Conservation (phyloP, 257 asterid species). For the Solanum bukasovii region DNA sequence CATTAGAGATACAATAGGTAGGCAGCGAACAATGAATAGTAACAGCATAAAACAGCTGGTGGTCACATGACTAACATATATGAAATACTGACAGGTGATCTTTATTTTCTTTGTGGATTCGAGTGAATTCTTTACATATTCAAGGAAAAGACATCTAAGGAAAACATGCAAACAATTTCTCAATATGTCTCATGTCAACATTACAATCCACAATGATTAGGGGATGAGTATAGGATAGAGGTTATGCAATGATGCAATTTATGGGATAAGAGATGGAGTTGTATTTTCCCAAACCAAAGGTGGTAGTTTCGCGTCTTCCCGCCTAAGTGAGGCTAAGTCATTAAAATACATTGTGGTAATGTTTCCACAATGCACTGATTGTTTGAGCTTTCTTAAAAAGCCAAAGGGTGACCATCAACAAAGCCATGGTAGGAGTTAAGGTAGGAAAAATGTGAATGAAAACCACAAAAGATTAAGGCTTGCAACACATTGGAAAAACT, state of each 20-base stretch:
- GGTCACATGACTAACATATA: background rate
- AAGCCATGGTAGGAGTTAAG: background rate
- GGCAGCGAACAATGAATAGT: background rate
- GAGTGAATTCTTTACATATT: background rate
- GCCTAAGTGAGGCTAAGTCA: background rate
- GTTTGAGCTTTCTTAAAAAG: background rate
- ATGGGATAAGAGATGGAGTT: background rate
- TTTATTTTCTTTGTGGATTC: background rate
- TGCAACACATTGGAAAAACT: background rate
- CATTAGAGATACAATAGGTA: background rate
- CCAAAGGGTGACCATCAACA: background rate
- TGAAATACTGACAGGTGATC: background rate
- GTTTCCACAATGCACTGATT: background rate
- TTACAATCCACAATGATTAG: background rate
- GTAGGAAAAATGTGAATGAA: background rate
- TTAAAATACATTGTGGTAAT: background rate
- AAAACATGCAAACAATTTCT: background rate
- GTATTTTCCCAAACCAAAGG: background rate
- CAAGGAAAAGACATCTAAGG: background rate
- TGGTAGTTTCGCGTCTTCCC: background rate
- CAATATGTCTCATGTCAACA: background rate
- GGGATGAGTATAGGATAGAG: background rate
- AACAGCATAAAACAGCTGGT: background rate
- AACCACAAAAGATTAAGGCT: background rate
- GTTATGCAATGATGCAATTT: background rate